Percentiles rank a stretch among this genome's conserved stretches.
phyloP scores from a whole-genome alignment of 2,329 filamentous ascomycete species.

The Trichoderma sp. region DNA sequence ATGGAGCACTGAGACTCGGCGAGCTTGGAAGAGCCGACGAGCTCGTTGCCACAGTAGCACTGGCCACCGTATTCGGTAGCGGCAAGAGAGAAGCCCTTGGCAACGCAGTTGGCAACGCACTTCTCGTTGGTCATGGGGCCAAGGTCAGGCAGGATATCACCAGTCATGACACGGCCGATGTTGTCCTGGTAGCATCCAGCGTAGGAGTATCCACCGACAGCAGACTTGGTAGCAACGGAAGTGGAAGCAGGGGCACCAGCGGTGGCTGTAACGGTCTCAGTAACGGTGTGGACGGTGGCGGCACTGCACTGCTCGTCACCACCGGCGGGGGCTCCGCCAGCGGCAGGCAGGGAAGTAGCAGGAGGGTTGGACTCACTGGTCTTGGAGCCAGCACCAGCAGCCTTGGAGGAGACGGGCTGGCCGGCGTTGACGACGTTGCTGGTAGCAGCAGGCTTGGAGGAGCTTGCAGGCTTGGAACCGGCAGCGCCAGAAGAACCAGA shows the following conservation, averaged over 20 bases:
- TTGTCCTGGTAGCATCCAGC: constrained; percentile 51
- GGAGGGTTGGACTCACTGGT: constrained; percentile 12
- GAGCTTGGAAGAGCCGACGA: constrained; percentile 45
- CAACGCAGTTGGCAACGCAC: constrained; percentile 55
- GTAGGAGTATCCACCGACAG: constrained; percentile 43
- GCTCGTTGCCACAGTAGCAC: constrained; percentile 55
- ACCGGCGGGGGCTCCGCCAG: not conserved
- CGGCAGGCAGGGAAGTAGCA: not conserved
- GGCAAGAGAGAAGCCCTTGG: constrained; percentile 48
- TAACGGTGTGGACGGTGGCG: constrained; percentile 45
- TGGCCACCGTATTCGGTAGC: constrained; percentile 57
- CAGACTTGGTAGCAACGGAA: constrained; percentile 30
- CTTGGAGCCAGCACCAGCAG: not conserved
- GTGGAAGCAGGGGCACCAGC: constrained; percentile 33
- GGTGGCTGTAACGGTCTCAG: constrained; percentile 53
- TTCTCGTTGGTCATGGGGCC: constrained; percentile 50
- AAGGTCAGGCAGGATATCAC: constrained; percentile 47
- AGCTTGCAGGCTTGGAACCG: constrained; percentile 5
- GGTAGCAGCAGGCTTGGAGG: not conserved
- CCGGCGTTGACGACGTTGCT: not conserved
- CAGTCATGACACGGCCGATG: constrained; percentile 44
- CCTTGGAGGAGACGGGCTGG: not conserved
- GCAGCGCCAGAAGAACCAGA: not conserved
- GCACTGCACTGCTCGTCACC: constrained; percentile 32
- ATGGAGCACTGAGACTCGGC: constrained; percentile 49